phyloP scores from a whole-genome alignment of 2,329 filamentous ascomycete species.

The Aspergillus sp. region DNA sequence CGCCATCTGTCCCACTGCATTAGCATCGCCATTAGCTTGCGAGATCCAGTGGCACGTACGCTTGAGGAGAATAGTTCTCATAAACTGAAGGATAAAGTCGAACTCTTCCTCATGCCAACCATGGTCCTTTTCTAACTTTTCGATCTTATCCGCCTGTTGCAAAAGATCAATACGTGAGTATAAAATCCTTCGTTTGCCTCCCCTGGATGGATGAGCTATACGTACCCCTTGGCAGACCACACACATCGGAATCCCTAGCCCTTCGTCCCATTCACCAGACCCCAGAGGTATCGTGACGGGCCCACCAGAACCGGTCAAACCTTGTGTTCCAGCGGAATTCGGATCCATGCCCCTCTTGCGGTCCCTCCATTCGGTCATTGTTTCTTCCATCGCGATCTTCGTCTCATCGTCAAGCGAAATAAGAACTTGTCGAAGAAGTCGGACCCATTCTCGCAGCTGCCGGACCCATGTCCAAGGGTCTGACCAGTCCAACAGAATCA shows the following conservation, averaged over 20 bases:
- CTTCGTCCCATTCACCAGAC: conserved; percentile 88
- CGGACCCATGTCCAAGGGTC: conserved; percentile 89
- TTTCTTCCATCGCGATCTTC: conserved; percentile 77
- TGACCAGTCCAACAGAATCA: conserved; percentile 91
- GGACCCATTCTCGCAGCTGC: conserved; percentile 81
- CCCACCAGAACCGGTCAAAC: conserved; percentile 53
- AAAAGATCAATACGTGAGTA: conserved; percentile 12
- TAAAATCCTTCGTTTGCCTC: background rate
- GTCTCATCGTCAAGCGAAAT: conserved; percentile 65
- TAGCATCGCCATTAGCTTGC: background rate
- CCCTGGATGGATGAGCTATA: conserved; percentile 3
- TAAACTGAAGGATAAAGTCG: conserved; percentile 86
- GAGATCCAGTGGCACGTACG: conserved; percentile 45
- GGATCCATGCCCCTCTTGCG: conserved; percentile 57
- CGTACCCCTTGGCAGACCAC: conserved; percentile 92
- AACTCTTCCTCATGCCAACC: conserved; percentile 96
- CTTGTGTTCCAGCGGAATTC: conserved; percentile 47
- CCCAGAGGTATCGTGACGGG: conserved; percentile 69
- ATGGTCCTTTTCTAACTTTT: conserved; percentile 77
- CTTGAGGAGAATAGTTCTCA: conserved; percentile 81
- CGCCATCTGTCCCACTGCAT: conserved; percentile 53
- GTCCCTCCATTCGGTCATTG: conserved; percentile 72
- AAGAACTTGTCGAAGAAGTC: conserved; percentile 69
- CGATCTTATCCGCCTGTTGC: conserved; percentile 72
- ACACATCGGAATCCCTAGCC: conserved; percentile 74